Conservation (phyloP, 345 rosid genomes). For the Gossypium stocksii region DNA sequence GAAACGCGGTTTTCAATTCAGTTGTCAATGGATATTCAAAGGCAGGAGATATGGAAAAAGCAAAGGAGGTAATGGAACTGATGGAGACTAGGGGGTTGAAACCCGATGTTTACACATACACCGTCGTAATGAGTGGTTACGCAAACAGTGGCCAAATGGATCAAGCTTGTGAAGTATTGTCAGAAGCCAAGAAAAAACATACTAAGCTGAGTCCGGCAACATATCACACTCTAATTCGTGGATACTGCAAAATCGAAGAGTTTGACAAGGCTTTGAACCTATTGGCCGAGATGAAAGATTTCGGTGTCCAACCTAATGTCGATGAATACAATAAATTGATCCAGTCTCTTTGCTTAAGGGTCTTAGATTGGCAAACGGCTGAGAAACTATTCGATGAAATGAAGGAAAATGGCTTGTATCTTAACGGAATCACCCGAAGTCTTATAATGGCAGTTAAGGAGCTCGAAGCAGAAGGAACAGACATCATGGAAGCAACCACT, state of each 20-base stretch:
- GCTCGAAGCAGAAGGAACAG: conserved; percentile 49
- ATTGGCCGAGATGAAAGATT: conserved; percentile 64
- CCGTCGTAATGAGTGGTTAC: conserved; percentile 74
- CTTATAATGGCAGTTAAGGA: conserved; percentile 76
- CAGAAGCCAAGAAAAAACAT: conserved; percentile 74
- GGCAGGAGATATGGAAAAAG: conserved; percentile 49
- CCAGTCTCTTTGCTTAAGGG: conserved; percentile 74
- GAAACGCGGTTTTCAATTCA: conserved; percentile 67
- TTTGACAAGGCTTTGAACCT: conserved; percentile 64
- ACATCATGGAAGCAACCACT: conserved; percentile 14
- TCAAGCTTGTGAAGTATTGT: conserved; percentile 50
- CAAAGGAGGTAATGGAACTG: conserved; percentile 49
- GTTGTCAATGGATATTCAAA: conserved; percentile 52
- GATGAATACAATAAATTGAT: conserved; percentile 82
- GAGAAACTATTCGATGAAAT: conserved; percentile 65
- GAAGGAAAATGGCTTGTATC: conserved; percentile 64
- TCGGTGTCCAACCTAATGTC: conserved; percentile 51
- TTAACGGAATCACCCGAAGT: conserved; percentile 64
- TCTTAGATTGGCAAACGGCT: conserved; percentile 66
- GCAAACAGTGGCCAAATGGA: conserved; percentile 69
- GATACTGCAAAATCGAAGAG: conserved; percentile 73
- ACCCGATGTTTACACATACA: conserved; percentile 75
- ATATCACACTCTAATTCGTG: conserved; percentile 74
- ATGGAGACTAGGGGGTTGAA: conserved; percentile 74
- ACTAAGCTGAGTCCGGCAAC: conserved; percentile 57